These are phyloP conservation scores for Nicotiana otophora DNA, from an alignment of 257 asterid genomes.

Conservation along the genomic window DNA sequence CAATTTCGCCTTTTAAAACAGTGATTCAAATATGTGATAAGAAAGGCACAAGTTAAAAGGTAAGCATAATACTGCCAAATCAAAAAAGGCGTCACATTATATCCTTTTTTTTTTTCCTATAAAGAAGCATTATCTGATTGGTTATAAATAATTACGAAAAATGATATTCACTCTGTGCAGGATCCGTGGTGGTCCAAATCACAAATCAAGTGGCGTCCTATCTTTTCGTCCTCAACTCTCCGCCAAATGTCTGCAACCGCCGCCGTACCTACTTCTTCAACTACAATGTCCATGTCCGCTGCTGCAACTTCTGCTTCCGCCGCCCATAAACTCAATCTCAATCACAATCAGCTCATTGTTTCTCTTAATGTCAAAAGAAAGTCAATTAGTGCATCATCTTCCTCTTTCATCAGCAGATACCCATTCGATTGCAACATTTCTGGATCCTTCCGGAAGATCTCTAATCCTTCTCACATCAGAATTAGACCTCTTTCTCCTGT, in stretches of 20 bases:
- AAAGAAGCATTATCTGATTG: neutral
- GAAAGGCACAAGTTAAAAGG: neutral
- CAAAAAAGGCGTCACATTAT: neutral
- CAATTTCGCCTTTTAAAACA: no score
- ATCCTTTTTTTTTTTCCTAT: no score
- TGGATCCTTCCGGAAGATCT: conserved; percentile 15
- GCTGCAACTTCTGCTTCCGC: conserved; percentile 3
- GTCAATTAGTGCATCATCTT: conserved; percentile 10
- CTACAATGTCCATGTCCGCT: neutral
- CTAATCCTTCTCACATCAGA: conserved; percentile 27
- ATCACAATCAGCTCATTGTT: neutral
- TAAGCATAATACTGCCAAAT: neutral
- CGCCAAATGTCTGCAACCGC: conserved; percentile 7
- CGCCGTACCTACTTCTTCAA: neutral
- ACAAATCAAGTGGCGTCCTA: neutral
- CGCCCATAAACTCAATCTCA: neutral
- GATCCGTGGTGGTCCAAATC: neutral
- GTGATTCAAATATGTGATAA: neutral
- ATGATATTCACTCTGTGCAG: neutral
- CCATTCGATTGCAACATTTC: conserved; percentile 17
- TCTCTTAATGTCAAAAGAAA: conserved; percentile 6
- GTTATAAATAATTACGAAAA: neutral
- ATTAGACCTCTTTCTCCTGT: conserved; percentile 36
- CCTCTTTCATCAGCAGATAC: conserved; percentile 22
- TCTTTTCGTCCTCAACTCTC: neutral